These are phyloP conservation scores for Phylloporus arenicola DNA, from an alignment of 768 basidiomycete species.

Conservation along the genomic window DNA sequence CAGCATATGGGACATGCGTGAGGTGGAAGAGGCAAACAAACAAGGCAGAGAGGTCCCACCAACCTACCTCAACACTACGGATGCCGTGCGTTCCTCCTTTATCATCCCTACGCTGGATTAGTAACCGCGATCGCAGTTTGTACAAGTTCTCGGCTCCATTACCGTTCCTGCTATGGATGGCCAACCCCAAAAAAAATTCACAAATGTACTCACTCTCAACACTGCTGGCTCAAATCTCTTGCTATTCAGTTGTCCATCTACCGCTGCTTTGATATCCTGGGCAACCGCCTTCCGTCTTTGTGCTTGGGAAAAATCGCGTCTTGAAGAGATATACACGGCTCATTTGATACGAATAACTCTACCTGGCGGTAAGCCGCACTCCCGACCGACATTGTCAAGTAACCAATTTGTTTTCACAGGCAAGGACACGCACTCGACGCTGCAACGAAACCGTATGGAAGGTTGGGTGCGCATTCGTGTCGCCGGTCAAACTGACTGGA, in stretches of 20 bases:
- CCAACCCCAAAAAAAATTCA: constrained; percentile 52
- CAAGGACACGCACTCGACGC: constrained; percentile 52
- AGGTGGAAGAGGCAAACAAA: constrained; percentile 78
- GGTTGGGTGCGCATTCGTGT: constrained; percentile 88
- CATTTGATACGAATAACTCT: constrained; percentile 83
- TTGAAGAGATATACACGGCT: constrained; percentile 97
- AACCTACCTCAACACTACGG: constrained; percentile 80
- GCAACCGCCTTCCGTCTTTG: constrained; percentile 84
- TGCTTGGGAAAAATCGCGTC: constrained; percentile 90
- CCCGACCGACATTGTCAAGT: constrained; percentile 25
- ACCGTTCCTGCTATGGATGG: constrained; percentile 53
- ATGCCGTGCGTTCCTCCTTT: constrained; percentile 57
- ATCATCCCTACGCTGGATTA: neutral
- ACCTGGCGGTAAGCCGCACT: constrained; percentile 35
- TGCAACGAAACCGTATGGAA: constrained; percentile 72
- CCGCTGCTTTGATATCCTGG: constrained; percentile 76
- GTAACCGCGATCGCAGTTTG: constrained; percentile 45
- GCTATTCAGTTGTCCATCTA: constrained; percentile 79
- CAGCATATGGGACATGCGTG: constrained; percentile 88
- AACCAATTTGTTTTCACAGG: constrained; percentile 24
- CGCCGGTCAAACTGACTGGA: constrained; percentile 98
- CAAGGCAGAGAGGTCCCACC: constrained; percentile 81
- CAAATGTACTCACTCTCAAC: constrained; percentile 85
- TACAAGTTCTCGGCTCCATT: constrained; percentile 72
- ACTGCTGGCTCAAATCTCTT: constrained; percentile 90